Evolutionary conservation across 1,139 yeast genomes (phyloP).

Genomic region (Kodamaea sp.): DNA sequence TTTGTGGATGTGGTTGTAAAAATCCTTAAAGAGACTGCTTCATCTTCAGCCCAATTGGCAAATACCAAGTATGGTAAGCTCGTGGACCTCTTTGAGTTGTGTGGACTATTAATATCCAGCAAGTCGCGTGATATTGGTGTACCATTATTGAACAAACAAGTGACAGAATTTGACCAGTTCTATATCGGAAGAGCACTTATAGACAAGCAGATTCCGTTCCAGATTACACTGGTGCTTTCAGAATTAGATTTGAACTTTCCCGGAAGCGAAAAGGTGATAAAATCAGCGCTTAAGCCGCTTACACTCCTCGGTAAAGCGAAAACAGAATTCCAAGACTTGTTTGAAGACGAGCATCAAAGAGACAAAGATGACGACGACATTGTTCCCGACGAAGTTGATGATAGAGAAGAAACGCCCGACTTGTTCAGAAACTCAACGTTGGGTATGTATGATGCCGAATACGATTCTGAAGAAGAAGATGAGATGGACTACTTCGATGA

Average conservation of each 20-base stretch:
- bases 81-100: constrained; percentile 57
- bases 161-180: constrained; percentile 57
- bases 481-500: constrained; percentile 30
- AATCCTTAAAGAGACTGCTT: constrained; percentile 53
- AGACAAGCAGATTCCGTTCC: constrained; percentile 63
- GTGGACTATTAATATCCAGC: constrained; percentile 42
- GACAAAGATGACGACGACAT: constrained; percentile 61
- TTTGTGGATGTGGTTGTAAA: constrained; percentile 71
- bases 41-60: constrained; percentile 25
- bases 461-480: constrained; percentile 52
- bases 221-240: constrained; percentile 59
- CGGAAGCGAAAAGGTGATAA: constrained; percentile 57
- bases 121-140: constrained; percentile 47
- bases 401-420: constrained; percentile 79
- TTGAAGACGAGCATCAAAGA: constrained; percentile 48
- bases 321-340: constrained; percentile 56
- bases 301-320: constrained; percentile 64
- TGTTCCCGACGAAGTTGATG: constrained; percentile 55
- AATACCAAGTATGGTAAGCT: constrained; percentile 53
- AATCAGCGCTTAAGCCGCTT: constrained; percentile 60
- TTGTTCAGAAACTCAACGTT: constrained; percentile 83
- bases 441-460: constrained; percentile 91
- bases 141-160: constrained; percentile 46
- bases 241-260: constrained; percentile 75
- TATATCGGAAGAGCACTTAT: constrained; percentile 63